Evolutionary conservation across 257 asterid genomes (phyloP), one percentile per base, ranked within the genome.

Genomic region (Petunia axillaris): DNA sequence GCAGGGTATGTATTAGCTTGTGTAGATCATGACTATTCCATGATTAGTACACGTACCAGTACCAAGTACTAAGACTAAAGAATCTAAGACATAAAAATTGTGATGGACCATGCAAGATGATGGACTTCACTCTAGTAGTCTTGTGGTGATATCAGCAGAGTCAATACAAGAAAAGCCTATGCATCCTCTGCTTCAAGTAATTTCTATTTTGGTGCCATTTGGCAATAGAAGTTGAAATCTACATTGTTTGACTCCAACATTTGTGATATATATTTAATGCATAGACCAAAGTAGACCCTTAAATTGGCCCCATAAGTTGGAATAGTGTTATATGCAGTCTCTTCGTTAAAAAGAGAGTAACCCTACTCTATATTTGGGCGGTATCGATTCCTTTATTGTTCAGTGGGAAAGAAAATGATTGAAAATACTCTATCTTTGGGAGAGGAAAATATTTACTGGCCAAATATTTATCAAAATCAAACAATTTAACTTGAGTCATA

Each of bases 301-400:
- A 5, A 64, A 11, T 25, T 25, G 25, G 25, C 25, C 25, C 25
- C 25, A 25, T 25, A 25, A 25, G 25, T 25, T 25, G 25, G 25
- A 25, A 25, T 25, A 25, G 25, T 25, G 25, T 25, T 25, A 25
- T 25, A 25, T 25, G 25, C 25, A 25, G 25, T 25, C 25, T 25
- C 25, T 25, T 25, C 25, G 25, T 25, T 25, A 25, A 25, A 25
- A 25, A 25, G 25, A 13, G 13, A 38, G 48, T n/a, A 37, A 64
- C 48, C 71, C 71, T 48, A 64, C 71, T 64, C 13, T 5, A 64
- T 38, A 64, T 38, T 64, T 38, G 48, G 48, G 39, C 71, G 71
- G 71, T 64, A 37, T 13, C 13, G 13, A 64, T 25, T 64, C 48
- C 46, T 38, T 38, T 16, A 38, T 38, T 1, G 25, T 64, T 64